Evolutionary conservation across 2,329 filamentous ascomycete species (phyloP).

Genomic region (Beauveria medogensis): DNA sequence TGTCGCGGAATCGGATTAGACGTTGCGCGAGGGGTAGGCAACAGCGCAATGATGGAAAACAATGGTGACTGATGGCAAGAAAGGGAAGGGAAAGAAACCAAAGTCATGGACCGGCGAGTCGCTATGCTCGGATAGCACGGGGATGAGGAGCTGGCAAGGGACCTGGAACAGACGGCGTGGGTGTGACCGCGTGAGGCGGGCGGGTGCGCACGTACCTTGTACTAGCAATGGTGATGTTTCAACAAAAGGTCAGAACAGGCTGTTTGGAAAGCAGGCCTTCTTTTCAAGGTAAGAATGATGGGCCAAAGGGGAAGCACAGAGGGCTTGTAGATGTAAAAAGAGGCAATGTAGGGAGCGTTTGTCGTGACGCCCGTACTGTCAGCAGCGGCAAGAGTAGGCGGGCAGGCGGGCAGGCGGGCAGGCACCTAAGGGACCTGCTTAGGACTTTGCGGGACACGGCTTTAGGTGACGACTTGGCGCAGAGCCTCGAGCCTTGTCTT

Average conservation of each 20-base stretch:
- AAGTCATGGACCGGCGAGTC: not conserved
- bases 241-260: not conserved
- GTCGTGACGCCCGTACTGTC: not conserved
- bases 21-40: not conserved
- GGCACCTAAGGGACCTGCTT: not conserved
- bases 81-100: not conserved
- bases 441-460: too few species aligned
- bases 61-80: not conserved
- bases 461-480: too few species aligned
- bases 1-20: not conserved
- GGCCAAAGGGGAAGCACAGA: not conserved
- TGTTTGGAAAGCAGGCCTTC: not conserved
- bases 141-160: not conserved
- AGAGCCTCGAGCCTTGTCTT: too few species aligned
- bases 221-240: not conserved
- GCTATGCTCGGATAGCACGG: constrained; percentile 1
- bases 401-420: not conserved
- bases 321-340: not conserved
- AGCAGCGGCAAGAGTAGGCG: not conserved
- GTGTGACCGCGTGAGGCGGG: not conserved
- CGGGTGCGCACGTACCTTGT: constrained; percentile 9
- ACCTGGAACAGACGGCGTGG: not conserved
- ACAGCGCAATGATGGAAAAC: not conserved
- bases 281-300: not conserved
- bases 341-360: not conserved